phyloP scores from a whole-genome alignment of 1,139 yeast genomes.

The Candida frijolesensis region DNA sequence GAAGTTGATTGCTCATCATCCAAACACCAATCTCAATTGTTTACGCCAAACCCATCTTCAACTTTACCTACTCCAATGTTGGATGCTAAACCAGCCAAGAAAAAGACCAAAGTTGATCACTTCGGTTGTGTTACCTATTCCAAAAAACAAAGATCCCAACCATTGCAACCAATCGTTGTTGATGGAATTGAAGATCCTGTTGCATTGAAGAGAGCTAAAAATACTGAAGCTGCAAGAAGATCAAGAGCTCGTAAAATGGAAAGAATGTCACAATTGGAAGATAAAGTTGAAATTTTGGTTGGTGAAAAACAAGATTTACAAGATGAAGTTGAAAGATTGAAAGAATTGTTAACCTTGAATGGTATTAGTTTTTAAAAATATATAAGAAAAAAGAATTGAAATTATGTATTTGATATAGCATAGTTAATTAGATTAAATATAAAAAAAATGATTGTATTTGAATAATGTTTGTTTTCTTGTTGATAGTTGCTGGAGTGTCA shows the following conservation, averaged over 20 bases:
- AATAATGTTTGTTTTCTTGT: not conserved
- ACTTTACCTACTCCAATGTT: slow-evolving; percentile 35
- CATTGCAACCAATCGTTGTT: slow-evolving; percentile 68
- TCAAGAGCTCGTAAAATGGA: slow-evolving; percentile 93
- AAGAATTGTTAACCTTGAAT: slow-evolving; percentile 40
- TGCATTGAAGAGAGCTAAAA: slow-evolving; percentile 84
- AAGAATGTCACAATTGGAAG: slow-evolving; percentile 82
- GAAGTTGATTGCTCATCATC: slow-evolving; percentile 28
- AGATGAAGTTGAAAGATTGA: slow-evolving; percentile 60
- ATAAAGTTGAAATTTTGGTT: slow-evolving; percentile 65
- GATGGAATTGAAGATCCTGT: slow-evolving; percentile 58
- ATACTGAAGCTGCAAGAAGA: slow-evolving; percentile 96
- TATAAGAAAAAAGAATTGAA: not conserved
- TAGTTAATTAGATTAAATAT: not conserved
- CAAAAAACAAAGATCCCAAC: slow-evolving; percentile 59
- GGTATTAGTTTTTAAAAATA: slow-evolving; percentile 20
- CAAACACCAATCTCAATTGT: slow-evolving; percentile 23
- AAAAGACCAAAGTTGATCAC: slow-evolving; percentile 47
- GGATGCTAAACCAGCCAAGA: slow-evolving; percentile 19
- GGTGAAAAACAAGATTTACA: slow-evolving; percentile 57
- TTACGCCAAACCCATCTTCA: slow-evolving; percentile 39
- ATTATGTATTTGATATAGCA: not conserved
- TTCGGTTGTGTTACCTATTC: slow-evolving; percentile 67
- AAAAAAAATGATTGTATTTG: not conserved
- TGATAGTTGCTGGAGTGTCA: too few species aligned